Evolutionary conservation across 495 filamentous ascomycete species (phyloP), one percentile per base, ranked within the genome.

Genomic region (Baudoinia panamericana): DNA sequence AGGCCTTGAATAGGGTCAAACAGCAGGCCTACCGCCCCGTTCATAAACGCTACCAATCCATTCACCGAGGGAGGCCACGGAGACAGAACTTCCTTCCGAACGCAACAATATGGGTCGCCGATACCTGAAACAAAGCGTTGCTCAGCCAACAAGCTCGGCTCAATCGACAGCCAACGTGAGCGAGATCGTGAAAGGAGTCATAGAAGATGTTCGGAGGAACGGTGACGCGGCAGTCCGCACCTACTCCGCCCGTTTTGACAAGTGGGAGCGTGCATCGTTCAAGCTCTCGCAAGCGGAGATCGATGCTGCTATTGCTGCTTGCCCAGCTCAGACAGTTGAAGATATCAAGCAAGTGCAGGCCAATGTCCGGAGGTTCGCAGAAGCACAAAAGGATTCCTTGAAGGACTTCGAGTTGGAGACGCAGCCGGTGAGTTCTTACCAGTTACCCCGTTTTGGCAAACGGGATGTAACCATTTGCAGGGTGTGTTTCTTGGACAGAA

Each of bases 201-300:
- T 73, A 35, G 55, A 61, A 5, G 63, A 66, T 18, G 67, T 73
- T 36, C 61, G 63, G 0, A 37, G 43, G 0, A 62, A 62, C 28
- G 69, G 69, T 7, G 67, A 72, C 33, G 41, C 44, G 1, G 68
- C 69, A 2, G 68, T 72, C 13, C 54, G 64, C 11, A 43, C 37
- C 5, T 73, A 71, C 49, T 70, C 67, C 0, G 60, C 69, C 39
- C 68, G 69, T 35, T 73, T 72, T 46, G 70, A 73, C 48, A 64
- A 66, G 49, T 73, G 70, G 70, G 60, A 59, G 5, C 8, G 15
- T 0, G 27, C 10, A 13, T 61, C 59, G 16, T 72, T 71, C 55
- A 68, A 65, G 47, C 59, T 68, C 15, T 56, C 56, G 6, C 34
- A 48, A 20, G 30, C 30, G 5, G 42, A 63, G 21, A 60, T 68